Evolutionary conservation across 2,329 filamentous ascomycete species (phyloP).

Genomic region (Grosmannia clavigera): DNA sequence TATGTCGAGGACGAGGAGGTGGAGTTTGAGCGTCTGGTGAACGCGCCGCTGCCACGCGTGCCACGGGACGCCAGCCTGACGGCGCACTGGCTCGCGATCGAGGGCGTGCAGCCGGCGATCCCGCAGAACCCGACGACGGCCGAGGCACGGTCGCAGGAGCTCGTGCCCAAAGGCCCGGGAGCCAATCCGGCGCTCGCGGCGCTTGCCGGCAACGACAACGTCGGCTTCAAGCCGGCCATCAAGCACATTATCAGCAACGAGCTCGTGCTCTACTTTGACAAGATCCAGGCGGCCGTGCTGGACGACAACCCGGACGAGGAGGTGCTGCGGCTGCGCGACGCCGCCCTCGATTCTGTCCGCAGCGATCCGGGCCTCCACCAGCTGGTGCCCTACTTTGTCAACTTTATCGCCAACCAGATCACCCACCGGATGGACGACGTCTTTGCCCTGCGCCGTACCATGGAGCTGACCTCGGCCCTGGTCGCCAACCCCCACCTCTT

Average conservation of each 20-base stretch:
- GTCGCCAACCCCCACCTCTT: slow-evolving; percentile 76
- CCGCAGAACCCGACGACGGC: slow-evolving; percentile 87
- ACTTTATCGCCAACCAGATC: slow-evolving; percentile 91
- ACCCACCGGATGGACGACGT: slow-evolving; percentile 86
- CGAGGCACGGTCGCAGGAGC: slow-evolving; percentile 72
- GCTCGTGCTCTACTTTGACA: slow-evolving; percentile 92
- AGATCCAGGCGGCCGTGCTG: slow-evolving; percentile 77
- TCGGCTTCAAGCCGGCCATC: slow-evolving; percentile 76
- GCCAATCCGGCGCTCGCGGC: slow-evolving; percentile 77
- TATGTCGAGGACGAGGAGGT: slow-evolving; percentile 98
- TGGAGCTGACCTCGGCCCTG: slow-evolving; percentile 76
- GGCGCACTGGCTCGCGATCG: slow-evolving; percentile 93
- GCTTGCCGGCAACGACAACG: slow-evolving; percentile 70
- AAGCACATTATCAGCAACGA: slow-evolving; percentile 96
- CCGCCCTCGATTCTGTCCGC: slow-evolving; percentile 72
- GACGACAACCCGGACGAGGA: slow-evolving; percentile 79
- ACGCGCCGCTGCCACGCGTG: slow-evolving; percentile 87
- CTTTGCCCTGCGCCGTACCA: slow-evolving; percentile 81
- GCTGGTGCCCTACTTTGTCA: slow-evolving; percentile 89
- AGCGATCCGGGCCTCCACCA: slow-evolving; percentile 91
- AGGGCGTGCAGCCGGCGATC: slow-evolving; percentile 93
- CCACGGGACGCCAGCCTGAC: slow-evolving; percentile 88
- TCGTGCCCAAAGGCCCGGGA: slow-evolving; percentile 80
- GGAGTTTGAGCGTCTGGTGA: slow-evolving; percentile 98
- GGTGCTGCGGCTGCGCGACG: slow-evolving; percentile 58